Evolutionary conservation across 2,329 filamentous ascomycete species (phyloP), one percentile per base, ranked within the genome.

Genomic region (Aspergillus neoniger): DNA sequence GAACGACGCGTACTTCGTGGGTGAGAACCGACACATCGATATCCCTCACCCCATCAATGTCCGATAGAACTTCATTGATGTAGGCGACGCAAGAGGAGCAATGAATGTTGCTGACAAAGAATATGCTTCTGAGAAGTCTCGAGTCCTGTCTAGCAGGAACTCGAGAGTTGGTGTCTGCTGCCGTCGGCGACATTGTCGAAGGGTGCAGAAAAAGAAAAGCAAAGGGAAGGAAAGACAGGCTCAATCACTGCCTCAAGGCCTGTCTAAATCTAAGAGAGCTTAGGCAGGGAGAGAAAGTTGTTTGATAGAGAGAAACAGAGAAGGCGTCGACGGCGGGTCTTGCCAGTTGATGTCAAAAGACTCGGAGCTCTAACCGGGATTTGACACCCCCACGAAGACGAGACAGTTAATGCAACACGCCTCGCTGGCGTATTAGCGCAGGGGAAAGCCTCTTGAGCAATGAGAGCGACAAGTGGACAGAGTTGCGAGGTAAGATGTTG

Each of bases 81-180:
- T 80, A 78, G 49, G 78, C 70, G 21, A 82, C 77, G 60, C 80
- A 82, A 19, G 79, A 81, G 15, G 79, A 70, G 65, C 80, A 82
- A 66, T 82, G 80, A 41, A 82, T 76, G 61, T 82, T 82, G 60
- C 77, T 78, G 53, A 81, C 78, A 58, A 81, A 76, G 30, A 81
- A 75, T 21, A 75, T 65, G 61, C 71, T 76, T 54, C 58, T 66
- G 54, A 65, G 65, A 48, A 21, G 43, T 49, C 43, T 28, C 43
- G 55, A 36, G 50, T 57, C 59, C 52, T 67, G 61, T 56, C 61
- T 50, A 21, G 65, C 63, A 6, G 59, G 54, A 32, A 44, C 50
- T 15, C 47, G 48, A n/a, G 58, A 17, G 21, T 52, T 41, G 54
- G 58, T 32, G 5, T 47, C 25, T 10, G 59, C 52, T 8, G 59